Evolutionary conservation across 805 yeast genomes (phyloP).

Genomic region (Barnettozyma populi): DNA sequence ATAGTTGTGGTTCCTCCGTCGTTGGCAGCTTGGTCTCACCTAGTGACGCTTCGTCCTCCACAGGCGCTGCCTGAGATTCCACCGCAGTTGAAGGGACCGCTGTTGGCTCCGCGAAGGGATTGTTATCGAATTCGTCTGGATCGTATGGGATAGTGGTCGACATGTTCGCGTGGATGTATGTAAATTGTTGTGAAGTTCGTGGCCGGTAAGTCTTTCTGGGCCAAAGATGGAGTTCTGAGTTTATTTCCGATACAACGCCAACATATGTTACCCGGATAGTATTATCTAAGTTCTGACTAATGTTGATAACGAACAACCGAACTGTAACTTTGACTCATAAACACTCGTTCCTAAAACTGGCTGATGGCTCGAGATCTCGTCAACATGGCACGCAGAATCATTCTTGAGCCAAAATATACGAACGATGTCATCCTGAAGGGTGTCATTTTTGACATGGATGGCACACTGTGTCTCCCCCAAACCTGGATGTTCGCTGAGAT

Average conservation of each 20-base stretch:
- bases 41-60: neutral
- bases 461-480: constrained; percentile 66
- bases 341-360: neutral
- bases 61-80: constrained; percentile 1
- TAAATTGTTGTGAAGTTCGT: neutral
- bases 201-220: neutral
- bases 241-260: neutral
- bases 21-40: neutral
- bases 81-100: constrained; percentile 12
- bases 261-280: neutral
- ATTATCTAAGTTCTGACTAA: neutral
- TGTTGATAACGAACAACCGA: neutral
- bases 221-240: neutral
- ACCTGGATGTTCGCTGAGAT: constrained; percentile 52
- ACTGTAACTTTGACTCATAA: neutral
- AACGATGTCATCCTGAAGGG: constrained; percentile 39
- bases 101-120: constrained; percentile 52
- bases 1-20: neutral
- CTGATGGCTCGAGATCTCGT: neutral
- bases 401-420: constrained; percentile 17
- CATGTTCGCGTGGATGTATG: constrained; percentile 25
- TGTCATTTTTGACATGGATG: constrained; percentile 74
- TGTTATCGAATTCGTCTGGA: constrained; percentile 55
- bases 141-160: constrained; percentile 40
- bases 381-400: constrained; percentile 17